These are phyloP conservation scores for Suillus paluster DNA, from an alignment of 768 basidiomycete genomes.

Conservation along the genomic window DNA sequence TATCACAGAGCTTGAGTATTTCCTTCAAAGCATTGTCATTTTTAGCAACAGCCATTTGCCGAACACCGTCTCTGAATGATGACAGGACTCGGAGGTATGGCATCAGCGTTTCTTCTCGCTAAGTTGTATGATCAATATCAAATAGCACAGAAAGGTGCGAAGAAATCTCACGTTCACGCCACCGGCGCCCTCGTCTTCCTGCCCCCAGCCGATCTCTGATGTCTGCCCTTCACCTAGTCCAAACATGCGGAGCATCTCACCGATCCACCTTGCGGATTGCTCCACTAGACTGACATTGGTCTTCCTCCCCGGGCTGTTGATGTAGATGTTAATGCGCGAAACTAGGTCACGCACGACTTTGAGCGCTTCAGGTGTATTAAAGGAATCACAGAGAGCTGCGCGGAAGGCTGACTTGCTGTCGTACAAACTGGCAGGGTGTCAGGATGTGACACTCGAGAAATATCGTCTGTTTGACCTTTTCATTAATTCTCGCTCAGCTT, in stretches of 20 bases:
- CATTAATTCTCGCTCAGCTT: conserved; percentile 69
- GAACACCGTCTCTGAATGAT: conserved; percentile 89
- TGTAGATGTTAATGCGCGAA: conserved; percentile 86
- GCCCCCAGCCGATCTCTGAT: conserved; percentile 86
- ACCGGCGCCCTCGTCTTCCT: conserved; percentile 45
- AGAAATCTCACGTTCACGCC: conserved; percentile 50
- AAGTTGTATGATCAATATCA: conserved; percentile 13
- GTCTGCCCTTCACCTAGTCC: conserved; percentile 75
- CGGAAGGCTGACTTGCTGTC: conserved; percentile 80
- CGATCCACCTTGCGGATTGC: conserved; percentile 68
- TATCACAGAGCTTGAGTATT: conserved; percentile 86
- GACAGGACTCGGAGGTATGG: conserved; percentile 88
- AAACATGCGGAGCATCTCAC: conserved; percentile 76
- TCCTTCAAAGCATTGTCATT: conserved; percentile 70
- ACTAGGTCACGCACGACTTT: conserved; percentile 79
- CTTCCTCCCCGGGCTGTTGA: conserved; percentile 64
- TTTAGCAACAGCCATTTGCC: conserved; percentile 78
- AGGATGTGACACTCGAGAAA: conserved; percentile 11
- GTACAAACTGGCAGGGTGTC: conserved; percentile 57
- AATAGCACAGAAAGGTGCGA: neutral
- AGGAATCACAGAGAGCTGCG: conserved; percentile 90
- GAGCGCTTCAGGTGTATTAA: conserved; percentile 91
- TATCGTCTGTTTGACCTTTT: conserved; percentile 50
- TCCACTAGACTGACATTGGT: conserved; percentile 68
- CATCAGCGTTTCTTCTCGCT: conserved; percentile 88